Evolutionary conservation across 2,329 filamentous ascomycete genomes (phyloP).

Genomic region (Fusarium pseudoanthophilum): DNA sequence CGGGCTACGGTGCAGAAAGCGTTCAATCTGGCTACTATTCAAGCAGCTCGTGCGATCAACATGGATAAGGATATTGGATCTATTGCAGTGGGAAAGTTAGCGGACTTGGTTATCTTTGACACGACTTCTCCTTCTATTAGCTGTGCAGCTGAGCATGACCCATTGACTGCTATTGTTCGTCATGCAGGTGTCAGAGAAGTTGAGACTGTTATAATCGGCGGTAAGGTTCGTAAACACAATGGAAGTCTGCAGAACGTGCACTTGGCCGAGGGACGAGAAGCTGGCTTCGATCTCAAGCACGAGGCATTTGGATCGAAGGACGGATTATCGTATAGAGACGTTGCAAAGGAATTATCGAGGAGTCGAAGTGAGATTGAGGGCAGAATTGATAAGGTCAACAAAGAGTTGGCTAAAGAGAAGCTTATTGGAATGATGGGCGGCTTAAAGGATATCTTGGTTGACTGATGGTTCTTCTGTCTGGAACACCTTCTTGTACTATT

Average conservation of each 20-base stretch:
- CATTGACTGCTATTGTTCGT: not conserved
- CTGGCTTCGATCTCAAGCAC: not conserved
- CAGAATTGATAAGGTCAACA: not conserved
- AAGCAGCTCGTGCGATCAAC: not conserved
- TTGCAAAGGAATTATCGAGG: not conserved
- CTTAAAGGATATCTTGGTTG: not conserved
- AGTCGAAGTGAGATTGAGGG: not conserved
- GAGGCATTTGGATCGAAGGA: not conserved
- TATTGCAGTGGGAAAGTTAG: not conserved
- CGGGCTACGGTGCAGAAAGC: not conserved
- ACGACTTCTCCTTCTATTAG: not conserved
- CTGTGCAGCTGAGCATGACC: not conserved
- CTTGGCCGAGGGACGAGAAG: not conserved
- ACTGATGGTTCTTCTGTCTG: not conserved
- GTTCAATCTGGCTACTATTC: conserved; percentile 7
- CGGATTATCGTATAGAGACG: not conserved
- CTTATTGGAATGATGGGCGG: not conserved
- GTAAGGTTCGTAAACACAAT: not conserved
- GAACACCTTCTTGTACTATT: accelerated
- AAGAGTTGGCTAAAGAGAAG: not conserved
- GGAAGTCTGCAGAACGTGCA: not conserved
- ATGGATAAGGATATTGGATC: conserved; percentile 9
- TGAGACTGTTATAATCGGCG: not conserved
- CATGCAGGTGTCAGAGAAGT: conserved; percentile 1
- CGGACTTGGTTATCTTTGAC: not conserved